Evolutionary conservation across 768 basidiomycete species (phyloP).

Genomic region (Vararia minispora): DNA sequence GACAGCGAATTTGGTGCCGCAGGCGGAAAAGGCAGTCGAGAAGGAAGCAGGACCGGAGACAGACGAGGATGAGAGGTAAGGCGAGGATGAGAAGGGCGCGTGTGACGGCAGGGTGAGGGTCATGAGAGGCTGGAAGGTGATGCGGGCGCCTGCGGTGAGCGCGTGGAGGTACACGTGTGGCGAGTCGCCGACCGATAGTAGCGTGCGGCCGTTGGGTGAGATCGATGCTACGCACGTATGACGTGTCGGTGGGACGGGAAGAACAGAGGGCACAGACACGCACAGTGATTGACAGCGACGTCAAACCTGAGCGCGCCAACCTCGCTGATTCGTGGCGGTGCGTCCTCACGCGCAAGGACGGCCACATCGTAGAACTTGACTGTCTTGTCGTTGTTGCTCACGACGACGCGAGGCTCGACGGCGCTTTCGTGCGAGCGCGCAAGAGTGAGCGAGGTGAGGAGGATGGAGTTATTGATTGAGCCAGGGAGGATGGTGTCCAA

Average conservation of each 20-base stretch:
- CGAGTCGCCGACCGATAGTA: constrained; percentile 88
- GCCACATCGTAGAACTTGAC: constrained; percentile 76
- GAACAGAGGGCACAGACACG: constrained; percentile 19
- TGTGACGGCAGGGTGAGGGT: constrained; percentile 56
- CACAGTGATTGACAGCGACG: constrained; percentile 77
- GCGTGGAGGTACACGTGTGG: constrained; percentile 76
- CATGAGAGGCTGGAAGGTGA: constrained; percentile 55
- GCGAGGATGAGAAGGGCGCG: constrained; percentile 24
- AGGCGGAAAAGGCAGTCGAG: constrained; percentile 65
- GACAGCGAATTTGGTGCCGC: constrained; percentile 72
- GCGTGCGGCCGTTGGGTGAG: constrained; percentile 77
- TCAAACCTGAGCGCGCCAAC: constrained; percentile 46
- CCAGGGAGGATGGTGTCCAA: constrained; percentile 41
- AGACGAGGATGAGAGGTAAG: constrained; percentile 2
- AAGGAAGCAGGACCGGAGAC: constrained; percentile 55
- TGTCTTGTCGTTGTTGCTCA: constrained; percentile 80
- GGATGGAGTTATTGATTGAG: constrained; percentile 77
- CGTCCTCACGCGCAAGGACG: constrained; percentile 27
- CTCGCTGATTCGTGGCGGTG: constrained; percentile 30
- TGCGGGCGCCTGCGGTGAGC: constrained; percentile 49
- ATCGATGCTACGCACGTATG: constrained; percentile 53
- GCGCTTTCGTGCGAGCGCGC: constrained; percentile 50
- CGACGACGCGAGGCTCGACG: constrained; percentile 63
- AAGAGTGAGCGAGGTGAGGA: constrained; percentile 51
- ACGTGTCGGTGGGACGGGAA: constrained; percentile 6